Conservation (phyloP, 306 rosid species). For the Dryas drummondii region DNA sequence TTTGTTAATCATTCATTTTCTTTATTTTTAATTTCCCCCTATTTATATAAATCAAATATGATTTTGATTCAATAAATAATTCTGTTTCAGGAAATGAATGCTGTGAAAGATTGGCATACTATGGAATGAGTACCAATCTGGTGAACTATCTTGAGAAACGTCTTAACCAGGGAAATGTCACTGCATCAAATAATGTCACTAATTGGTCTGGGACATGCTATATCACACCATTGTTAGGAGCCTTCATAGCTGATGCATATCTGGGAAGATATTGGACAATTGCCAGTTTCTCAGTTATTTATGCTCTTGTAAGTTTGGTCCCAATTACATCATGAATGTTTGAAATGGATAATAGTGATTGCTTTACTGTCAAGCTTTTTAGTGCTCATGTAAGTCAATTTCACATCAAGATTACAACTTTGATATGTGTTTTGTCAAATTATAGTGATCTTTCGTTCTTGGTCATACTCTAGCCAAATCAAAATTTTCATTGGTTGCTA, state of each 20-base stretch:
- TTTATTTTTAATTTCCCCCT: not conserved
- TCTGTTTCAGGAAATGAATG: slow-evolving; percentile 66
- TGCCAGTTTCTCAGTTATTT: slow-evolving; percentile 63
- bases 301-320: slow-evolving; percentile 58
- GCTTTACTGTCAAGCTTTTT: not conserved
- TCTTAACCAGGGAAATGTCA: slow-evolving; percentile 54
- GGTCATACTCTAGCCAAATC: not conserved
- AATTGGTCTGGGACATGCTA: slow-evolving; percentile 92
- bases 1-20: not conserved
- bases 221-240: slow-evolving; percentile 80
- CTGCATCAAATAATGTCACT: slow-evolving; percentile 67
- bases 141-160: slow-evolving; percentile 74
- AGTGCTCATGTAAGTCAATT: not conserved
- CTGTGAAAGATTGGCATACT: slow-evolving; percentile 89
- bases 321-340: not conserved
- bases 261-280: slow-evolving; percentile 96
- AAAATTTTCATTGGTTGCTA: not conserved
- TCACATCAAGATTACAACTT: not conserved
- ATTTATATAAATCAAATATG: slow-evolving; percentile 2
- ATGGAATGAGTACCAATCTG: slow-evolving; percentile 82
- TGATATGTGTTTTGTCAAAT: not conserved
- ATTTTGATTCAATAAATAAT: slow-evolving; percentile 7
- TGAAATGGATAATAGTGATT: not conserved
- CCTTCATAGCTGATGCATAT: slow-evolving; percentile 90
- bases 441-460: not conserved